phyloP scores from a whole-genome alignment of 192 early-diverging fungal species.

The Backusella parvicylindrica region DNA sequence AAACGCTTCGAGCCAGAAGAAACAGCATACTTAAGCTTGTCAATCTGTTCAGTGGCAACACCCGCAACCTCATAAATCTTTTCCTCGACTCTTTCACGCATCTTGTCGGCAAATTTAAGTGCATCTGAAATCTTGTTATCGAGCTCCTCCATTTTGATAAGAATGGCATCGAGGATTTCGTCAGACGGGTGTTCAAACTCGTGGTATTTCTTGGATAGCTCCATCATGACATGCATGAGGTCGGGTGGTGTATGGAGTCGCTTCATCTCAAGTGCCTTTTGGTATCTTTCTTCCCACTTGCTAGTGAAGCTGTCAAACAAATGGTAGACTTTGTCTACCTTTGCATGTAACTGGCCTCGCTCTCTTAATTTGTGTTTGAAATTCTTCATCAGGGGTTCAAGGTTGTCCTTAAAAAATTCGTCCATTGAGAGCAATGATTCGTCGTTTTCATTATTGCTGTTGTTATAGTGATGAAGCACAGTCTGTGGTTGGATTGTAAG shows the following conservation, averaged over 20 bases:
- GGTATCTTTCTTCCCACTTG: constrained; percentile 10
- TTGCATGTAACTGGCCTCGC: constrained; percentile 14
- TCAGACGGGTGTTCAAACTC: constrained; percentile 38
- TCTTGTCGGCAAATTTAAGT: constrained; percentile 14
- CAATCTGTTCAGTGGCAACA: constrained; percentile 35
- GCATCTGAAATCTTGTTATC: constrained; percentile 29
- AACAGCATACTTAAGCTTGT: constrained; percentile 41
- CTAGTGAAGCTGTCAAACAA: constrained; percentile 24
- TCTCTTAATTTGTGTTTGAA: constrained; percentile 21
- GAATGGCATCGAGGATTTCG: constrained; percentile 25
- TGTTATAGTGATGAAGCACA: not conserved
- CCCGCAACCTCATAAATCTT: constrained; percentile 23
- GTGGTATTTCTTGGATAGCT: constrained; percentile 47
- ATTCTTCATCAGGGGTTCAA: constrained; percentile 24
- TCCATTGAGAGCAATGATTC: constrained; percentile 22
- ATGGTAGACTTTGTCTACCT: constrained; percentile 11
- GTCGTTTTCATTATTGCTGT: not conserved
- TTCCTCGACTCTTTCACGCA: constrained; percentile 27
- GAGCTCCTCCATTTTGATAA: constrained; percentile 32
- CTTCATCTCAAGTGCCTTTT: not conserved
- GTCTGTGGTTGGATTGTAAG: constrained; percentile 18
- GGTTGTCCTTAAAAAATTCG: constrained; percentile 22
- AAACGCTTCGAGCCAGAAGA: constrained; percentile 49
- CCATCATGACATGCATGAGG: constrained; percentile 37
- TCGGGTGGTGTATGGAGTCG: constrained; percentile 35